phyloP scores from a whole-genome alignment of 106 monocot species.

The Allium sativum region DNA sequence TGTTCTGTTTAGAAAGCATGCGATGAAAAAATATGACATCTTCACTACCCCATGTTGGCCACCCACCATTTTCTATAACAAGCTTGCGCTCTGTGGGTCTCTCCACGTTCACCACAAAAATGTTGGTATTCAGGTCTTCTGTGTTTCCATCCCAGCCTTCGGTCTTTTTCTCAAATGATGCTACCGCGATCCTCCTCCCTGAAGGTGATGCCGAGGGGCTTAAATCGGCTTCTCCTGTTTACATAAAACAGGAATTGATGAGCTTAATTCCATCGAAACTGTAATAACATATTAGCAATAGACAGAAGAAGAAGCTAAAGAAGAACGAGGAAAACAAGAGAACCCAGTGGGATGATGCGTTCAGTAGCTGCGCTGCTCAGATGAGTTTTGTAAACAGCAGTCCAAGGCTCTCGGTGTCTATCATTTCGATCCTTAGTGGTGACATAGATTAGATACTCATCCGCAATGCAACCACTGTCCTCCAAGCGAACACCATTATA shows the following conservation, averaged over 20 bases:
- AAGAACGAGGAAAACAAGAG: no score
- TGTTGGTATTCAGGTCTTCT: background rate
- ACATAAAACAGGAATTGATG: background rate
- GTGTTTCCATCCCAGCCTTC: background rate
- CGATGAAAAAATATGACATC: constrained; percentile 1
- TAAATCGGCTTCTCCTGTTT: background rate
- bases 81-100: background rate
- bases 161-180: background rate
- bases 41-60: background rate
- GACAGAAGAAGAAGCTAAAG: no score
- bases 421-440: background rate
- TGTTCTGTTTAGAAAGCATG: background rate
- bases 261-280: no score
- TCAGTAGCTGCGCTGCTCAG: background rate
- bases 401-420: background rate
- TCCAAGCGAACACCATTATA: constrained; percentile 2
- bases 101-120: constrained; percentile 3
- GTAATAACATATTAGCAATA: no score
- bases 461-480: constrained; percentile 1
- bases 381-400: constrained; percentile 3
- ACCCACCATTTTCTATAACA: background rate
- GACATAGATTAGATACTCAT: constrained; percentile 2
- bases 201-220: constrained; percentile 1
- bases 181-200: background rate
- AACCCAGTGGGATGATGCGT: constrained; percentile 2